A percentile compares a stretch with the other conserved stretches of the same genome.
Conservation (phyloP, 2,329 filamentous ascomycete species). For the Beauveria sp. region DNA sequence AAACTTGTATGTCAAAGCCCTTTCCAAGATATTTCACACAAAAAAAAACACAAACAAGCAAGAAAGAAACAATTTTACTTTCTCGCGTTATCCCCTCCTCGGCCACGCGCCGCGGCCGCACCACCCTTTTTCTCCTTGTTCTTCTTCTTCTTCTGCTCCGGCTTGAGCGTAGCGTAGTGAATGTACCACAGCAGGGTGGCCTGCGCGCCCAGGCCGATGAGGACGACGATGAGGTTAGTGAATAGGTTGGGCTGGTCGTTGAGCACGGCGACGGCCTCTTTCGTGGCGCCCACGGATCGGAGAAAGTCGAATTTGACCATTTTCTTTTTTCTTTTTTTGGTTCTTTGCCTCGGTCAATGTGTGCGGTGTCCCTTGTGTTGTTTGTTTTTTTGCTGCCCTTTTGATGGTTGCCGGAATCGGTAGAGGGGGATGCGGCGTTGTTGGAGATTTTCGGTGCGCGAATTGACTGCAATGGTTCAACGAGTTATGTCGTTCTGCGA, state of each 20-base stretch:
- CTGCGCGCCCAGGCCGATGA: slow-evolving; percentile 41
- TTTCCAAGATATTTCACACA: background rate
- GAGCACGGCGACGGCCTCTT: slow-evolving; percentile 49
- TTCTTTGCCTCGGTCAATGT: background rate
- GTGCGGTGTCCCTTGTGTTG: background rate
- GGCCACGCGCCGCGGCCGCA: slow-evolving; percentile 14
- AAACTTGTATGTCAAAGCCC: background rate
- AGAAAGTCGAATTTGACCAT: slow-evolving; percentile 53
- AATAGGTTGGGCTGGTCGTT: slow-evolving; percentile 56
- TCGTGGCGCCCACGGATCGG: slow-evolving; percentile 47
- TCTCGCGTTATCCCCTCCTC: background rate
- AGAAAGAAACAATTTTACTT: background rate
- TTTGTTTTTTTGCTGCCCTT: background rate
- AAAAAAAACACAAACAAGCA: background rate
- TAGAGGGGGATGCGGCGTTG: too few species aligned
- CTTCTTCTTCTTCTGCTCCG: slow-evolving; percentile 48
- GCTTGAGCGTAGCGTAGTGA: slow-evolving; percentile 52
- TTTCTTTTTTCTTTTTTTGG: slow-evolving; percentile 12
- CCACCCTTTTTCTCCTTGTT: slow-evolving; percentile 29
- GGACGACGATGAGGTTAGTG: slow-evolving; percentile 47
- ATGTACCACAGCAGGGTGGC: slow-evolving; percentile 48
- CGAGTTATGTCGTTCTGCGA: background rate
- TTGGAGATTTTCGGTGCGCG: background rate
- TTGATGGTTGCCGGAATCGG: too few species aligned
- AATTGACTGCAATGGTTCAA: background rate